phyloP scores from a whole-genome alignment of 257 asterid species.

The Thymus quinquecostatus region DNA sequence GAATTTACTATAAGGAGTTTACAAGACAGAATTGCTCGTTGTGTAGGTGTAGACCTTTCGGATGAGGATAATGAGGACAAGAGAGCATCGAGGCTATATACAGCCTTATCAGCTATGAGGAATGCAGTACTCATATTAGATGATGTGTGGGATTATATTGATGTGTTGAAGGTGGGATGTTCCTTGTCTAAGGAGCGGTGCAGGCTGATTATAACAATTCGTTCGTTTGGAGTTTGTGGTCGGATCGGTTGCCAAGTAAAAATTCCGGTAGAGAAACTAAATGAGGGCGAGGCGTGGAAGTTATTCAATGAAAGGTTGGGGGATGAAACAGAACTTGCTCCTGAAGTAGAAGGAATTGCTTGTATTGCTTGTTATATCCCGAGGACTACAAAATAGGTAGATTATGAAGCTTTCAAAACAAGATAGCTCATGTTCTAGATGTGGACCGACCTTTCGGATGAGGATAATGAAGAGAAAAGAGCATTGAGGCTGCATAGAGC shows the following conservation, averaged over 20 bases:
- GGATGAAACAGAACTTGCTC: no score
- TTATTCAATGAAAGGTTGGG: no score
- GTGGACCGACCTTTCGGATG: no score
- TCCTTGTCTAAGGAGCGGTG: neutral
- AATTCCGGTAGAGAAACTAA: neutral
- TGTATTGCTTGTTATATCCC: no score
- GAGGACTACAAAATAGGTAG: no score
- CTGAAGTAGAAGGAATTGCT: no score
- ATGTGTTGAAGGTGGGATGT: slow-evolving; percentile 20
- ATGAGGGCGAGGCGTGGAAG: no score
- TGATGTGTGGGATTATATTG: neutral
- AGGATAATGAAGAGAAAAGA: no score
- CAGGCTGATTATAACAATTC: neutral
- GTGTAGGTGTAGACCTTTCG: neutral
- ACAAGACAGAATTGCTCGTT: slow-evolving; percentile 13
- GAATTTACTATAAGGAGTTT: neutral
- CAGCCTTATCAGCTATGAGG: neutral
- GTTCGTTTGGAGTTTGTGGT: slow-evolving; percentile 9
- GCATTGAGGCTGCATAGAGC: no score
- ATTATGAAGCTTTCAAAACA: no score
- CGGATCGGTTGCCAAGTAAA: slow-evolving; percentile 2
- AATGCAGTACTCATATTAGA: neutral
- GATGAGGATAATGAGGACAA: neutral
- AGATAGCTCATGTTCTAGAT: no score
- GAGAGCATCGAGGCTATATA: slow-evolving; percentile 1